Base-by-base conservation (phyloP, 169 alveolate genomes). In the Eimeria acervulina region DNA sequence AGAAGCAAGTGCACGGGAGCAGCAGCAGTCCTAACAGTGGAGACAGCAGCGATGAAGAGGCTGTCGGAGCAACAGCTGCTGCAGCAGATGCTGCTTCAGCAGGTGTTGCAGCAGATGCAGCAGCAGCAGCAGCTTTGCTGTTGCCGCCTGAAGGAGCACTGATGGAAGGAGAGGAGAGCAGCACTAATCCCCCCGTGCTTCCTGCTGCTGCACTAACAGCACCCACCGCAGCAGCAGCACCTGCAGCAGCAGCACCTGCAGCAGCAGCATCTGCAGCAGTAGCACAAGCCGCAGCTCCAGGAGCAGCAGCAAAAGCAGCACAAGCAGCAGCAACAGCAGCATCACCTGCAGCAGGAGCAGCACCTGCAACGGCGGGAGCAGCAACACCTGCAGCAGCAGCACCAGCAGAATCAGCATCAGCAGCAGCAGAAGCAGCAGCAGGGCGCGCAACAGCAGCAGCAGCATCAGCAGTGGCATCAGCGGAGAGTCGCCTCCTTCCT, bases 311-410 rank as follows among this genome's bases (percentile, higher is more conserved):
- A 0, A 51, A 10, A 51, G 59, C 59, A 51, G 59, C 59, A 51
- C 59, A 17, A 1, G 59, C 59, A 51, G 15, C 59, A 51, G 59
- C 59, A 51, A 17, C 59, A 1, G 59, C 59, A 17, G 59, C 7
- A 80, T 61, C 70, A 80, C 7, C 70, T 0, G 90, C 36, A 80
- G 61, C 90, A 80, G 28, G 66, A 40, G 33, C 90, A 28, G 76
- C 44, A 44, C 38, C 59, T 38, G 90, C n/a, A 80, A 0, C 66
- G 40, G 68, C 59, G 17, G 90, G 21, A 12, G 59, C 59, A 12
- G 2, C 59, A 51, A 1, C 59, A 51, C 21, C 59, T 12, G 59
- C 59, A 51, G 59, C 59, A 51, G 59, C 59, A 51, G 59, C 59
- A 1, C 59, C 7, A 51, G 59, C 59, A 51, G 59, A 10, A 51